These are phyloP conservation scores for Xylaria digitata DNA, from an alignment of 2,329 filamentous ascomycete species.

Conservation along the genomic window DNA sequence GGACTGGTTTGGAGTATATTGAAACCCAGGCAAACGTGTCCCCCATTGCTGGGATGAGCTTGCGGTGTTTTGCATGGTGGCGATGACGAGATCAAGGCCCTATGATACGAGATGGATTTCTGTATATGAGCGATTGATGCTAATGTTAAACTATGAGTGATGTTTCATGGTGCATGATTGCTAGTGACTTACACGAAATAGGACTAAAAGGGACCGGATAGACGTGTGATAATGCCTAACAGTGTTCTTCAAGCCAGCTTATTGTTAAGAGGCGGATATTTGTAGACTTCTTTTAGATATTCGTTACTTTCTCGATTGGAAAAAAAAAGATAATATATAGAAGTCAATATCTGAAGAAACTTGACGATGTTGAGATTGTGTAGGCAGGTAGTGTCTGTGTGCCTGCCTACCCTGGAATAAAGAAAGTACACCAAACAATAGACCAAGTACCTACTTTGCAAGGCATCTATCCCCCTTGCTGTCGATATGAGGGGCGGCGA, in stretches of 20 bases:
- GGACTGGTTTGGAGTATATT: slow-evolving; percentile 49
- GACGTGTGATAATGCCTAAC: not conserved
- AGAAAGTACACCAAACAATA: too few relatives aligned
- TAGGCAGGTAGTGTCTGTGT: not conserved
- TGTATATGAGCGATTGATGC: slow-evolving; percentile 1
- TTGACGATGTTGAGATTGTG: not conserved
- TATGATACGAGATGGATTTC: not conserved
- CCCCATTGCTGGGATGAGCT: slow-evolving; percentile 40
- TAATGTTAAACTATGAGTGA: not conserved
- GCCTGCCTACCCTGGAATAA: too few relatives aligned
- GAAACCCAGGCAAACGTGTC: slow-evolving; percentile 39
- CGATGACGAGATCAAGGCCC: not conserved
- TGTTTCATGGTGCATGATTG: not conserved
- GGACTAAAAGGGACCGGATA: not conserved
- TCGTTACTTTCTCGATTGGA: too few relatives aligned
- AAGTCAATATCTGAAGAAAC: not conserved
- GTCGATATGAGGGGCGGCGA: not conserved
- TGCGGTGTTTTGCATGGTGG: slow-evolving; percentile 35
- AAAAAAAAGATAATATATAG: not conserved
- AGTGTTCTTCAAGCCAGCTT: not conserved
- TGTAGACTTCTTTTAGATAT: too few relatives aligned
- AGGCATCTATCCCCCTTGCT: not conserved
- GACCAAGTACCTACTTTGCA: too few relatives aligned
- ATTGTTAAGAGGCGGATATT: not conserved
- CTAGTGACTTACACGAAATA: slow-evolving; percentile 10